Evolutionary conservation across 805 yeast species (phyloP).

Genomic region (Pichia heedii): DNA sequence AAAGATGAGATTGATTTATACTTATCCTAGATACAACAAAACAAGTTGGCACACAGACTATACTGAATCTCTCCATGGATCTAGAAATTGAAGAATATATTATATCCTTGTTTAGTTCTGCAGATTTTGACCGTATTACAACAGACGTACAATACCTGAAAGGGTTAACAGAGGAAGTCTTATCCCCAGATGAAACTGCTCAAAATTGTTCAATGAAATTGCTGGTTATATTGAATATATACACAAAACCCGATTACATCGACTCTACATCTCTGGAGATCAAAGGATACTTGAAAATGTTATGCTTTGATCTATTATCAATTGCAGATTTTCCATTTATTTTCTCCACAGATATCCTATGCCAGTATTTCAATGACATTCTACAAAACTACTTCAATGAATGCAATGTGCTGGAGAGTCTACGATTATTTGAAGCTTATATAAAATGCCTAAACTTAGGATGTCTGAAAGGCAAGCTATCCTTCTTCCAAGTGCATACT

Average conservation of each 20-base stretch:
- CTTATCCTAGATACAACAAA: too few relatives aligned
- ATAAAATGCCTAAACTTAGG: background rate
- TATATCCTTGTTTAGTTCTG: background rate
- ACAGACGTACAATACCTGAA: constrained; percentile 3
- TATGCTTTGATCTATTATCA: constrained; percentile 1
- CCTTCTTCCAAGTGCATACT: constrained; percentile 7
- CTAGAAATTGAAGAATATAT: background rate
- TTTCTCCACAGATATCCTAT: background rate
- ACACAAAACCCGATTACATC: background rate
- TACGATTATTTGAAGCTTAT: constrained; percentile 2
- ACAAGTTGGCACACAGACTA: too few relatives aligned
- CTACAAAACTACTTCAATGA: background rate
- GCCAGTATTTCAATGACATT: constrained; percentile 4
- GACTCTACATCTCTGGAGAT: background rate
- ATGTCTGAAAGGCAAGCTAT: background rate
- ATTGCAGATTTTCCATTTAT: constrained; percentile 2
- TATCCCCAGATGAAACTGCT: background rate
- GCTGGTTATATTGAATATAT: background rate
- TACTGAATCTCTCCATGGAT: too few relatives aligned
- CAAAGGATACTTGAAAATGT: background rate
- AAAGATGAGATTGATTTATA: too few relatives aligned
- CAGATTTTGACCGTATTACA: background rate
- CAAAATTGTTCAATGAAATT: background rate
- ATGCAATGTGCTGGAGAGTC: constrained; percentile 3
- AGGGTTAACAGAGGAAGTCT: background rate